Base-by-base conservation (phyloP, 768 basidiomycete species). In the Megacollybia marginata region DNA sequence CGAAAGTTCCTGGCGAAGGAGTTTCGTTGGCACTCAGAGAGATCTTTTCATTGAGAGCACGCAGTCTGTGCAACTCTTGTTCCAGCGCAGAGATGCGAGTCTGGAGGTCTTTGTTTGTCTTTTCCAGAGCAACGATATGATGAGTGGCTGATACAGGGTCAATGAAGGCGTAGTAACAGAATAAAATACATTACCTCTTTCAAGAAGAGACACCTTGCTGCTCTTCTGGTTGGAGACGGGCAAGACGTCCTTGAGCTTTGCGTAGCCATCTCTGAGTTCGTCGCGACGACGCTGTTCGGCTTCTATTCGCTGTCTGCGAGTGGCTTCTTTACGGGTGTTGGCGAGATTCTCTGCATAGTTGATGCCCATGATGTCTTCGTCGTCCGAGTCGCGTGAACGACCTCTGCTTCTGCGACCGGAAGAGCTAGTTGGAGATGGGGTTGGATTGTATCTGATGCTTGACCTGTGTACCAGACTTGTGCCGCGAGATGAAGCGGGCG, bases 201-300 rank as follows among this genome's bases (percentile, higher is more conserved):
- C 92, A 49, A 94, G 72, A 50, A 93, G 69, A 20, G 87, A 89
- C 15, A 92, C 88, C 63, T 94, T 94, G 70, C 88, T 91, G 64
- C 85, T 84, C 71, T 92, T 90, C 73, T 92, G 89, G 66, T 90
- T 92, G 11, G 86, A 88, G 48, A 85, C 76, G 2, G 92, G 92
- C 7, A 94, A 73, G 20, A 88, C 86, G 54, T 92, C 89, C 68
- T 90, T 91, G 65, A 94, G 72, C 61, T 85, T 83, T 33, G 85
- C 84, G 67, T 93, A 94, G 23, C 89, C 91, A 60, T 94, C 91
- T 53, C 92, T 78, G 53, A 93, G 75, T 67, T 93, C 92, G 65
- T 92, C 90, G 55, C 92, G 76, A 51, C 92, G 75, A 42, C 90
- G 74, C 70, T 93, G 88, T 65, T 92, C 88, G n/a, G 88, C 89